Conservation (phyloP, 1,284 basidiomycete genomes). For the Ganoderma meredithae region DNA sequence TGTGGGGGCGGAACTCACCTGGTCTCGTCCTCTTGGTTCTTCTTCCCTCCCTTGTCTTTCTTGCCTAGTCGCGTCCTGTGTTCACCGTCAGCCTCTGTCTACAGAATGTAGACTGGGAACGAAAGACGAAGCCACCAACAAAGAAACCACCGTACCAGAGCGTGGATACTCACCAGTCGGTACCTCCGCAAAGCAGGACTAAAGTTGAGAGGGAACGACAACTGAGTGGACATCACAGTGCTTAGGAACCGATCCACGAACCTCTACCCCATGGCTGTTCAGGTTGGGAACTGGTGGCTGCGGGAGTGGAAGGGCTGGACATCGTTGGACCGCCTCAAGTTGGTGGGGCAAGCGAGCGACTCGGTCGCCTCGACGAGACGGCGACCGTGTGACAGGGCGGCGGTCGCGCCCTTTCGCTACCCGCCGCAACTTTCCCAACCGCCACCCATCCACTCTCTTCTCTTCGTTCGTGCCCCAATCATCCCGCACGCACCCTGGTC, state of each 20-base stretch:
- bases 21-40: slow-evolving; percentile 30
- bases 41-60: slow-evolving; percentile 34
- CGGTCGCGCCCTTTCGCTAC: slow-evolving; percentile 28
- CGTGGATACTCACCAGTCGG: slow-evolving; percentile 70
- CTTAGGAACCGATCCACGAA: slow-evolving; percentile 16
- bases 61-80: slow-evolving; percentile 32
- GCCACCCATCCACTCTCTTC: slow-evolving; percentile 14
- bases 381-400: slow-evolving; percentile 27
- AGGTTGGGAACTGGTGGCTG: slow-evolving; percentile 20
- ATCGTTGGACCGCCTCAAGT: slow-evolving; percentile 31
- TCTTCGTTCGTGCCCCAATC: neutral
- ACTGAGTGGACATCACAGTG: slow-evolving; percentile 14
- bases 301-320: slow-evolving; percentile 24
- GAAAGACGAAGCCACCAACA: neutral
- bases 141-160: neutral
- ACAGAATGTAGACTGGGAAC: neutral
- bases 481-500: no score
- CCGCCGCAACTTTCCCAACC: slow-evolving; percentile 26
- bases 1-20: slow-evolving; percentile 23
- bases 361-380: slow-evolving; percentile 21
- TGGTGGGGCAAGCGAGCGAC: slow-evolving; percentile 24
- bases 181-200: slow-evolving; percentile 87
- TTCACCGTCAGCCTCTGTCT: slow-evolving; percentile 9
- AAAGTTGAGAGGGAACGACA: slow-evolving; percentile 39
- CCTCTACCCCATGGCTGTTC: slow-evolving; percentile 41